phyloP scores from a whole-genome alignment of 2,329 filamentous ascomycete species.

The Cytospora leucostoma region DNA sequence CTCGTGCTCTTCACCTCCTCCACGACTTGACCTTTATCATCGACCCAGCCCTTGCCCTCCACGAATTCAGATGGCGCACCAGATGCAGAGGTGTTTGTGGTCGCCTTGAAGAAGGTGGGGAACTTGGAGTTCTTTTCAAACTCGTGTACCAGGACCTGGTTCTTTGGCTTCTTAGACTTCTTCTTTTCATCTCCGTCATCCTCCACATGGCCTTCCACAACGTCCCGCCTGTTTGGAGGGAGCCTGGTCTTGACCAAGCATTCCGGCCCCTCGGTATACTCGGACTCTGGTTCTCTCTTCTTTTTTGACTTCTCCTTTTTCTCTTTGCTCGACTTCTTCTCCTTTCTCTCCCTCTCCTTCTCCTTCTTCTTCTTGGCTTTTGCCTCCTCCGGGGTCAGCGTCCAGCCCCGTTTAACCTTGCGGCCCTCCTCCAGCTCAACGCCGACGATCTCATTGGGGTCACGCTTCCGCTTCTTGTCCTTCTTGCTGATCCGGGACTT shows the following conservation, averaged over 20 bases:
- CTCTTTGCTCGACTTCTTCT: constrained; percentile 40
- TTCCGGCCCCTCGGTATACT: constrained; percentile 79
- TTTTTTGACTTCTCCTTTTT: constrained; percentile 51
- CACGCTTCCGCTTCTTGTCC: constrained; percentile 44
- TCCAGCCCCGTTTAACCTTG: constrained; percentile 89
- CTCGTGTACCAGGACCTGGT: constrained; percentile 76
- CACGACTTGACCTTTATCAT: constrained; percentile 74
- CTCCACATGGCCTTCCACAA: constrained; percentile 39
- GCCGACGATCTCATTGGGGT: constrained; percentile 59
- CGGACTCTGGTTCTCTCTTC: constrained; percentile 65
- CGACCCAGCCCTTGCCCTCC: constrained; percentile 86
- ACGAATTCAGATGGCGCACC: constrained; percentile 62
- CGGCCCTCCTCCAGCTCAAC: constrained; percentile 71
- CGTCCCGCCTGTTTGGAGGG: constrained; percentile 43
- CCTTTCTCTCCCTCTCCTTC: constrained; percentile 47
- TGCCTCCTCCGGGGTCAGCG: constrained; percentile 60
- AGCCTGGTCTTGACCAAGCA: constrained; percentile 82
- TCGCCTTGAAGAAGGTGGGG: constrained; percentile 73
- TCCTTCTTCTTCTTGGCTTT: constrained; percentile 49
- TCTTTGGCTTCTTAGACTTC: constrained; percentile 63
- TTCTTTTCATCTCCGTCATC: constrained; percentile 48
- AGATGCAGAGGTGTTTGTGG: constrained; percentile 43
- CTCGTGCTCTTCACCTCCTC: constrained; percentile 55
- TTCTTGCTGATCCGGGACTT: constrained; percentile 42
- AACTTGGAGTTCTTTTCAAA: constrained; percentile 84